Evolutionary conservation across 2,329 filamentous ascomycete species (phyloP).

Genomic region (Chrysoporthe puriensis): DNA sequence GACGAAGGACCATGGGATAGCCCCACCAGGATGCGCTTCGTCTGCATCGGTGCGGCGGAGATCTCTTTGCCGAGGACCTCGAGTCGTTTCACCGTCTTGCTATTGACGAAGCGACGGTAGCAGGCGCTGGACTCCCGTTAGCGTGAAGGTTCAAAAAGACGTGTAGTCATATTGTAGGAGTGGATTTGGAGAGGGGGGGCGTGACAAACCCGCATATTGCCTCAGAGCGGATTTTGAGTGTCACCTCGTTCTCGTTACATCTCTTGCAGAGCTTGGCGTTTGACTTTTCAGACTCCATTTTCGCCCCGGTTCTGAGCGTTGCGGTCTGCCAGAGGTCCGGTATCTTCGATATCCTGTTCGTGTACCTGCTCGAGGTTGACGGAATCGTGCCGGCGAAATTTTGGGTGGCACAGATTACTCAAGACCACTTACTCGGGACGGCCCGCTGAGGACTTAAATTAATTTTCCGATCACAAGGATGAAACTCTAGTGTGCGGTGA

Average conservation of each 20-base stretch:
- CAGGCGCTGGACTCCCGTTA: conserved; percentile 59
- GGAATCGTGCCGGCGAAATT: not conserved
- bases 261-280: conserved; percentile 52
- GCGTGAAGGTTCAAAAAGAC: not conserved
- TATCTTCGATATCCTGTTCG: not conserved
- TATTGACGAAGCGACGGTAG: conserved; percentile 75
- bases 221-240: conserved; percentile 60
- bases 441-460: not conserved
- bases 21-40: conserved; percentile 68
- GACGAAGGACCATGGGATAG: conserved; percentile 86
- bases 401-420: conserved; percentile 1
- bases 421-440: not conserved
- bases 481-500: not conserved
- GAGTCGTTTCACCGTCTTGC: conserved; percentile 78
- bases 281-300: conserved; percentile 28
- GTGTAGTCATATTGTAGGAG: not conserved
- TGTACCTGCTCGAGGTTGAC: not conserved
- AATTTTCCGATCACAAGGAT: not conserved
- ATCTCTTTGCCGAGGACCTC: conserved; percentile 55
- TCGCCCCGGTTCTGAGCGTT: not conserved
- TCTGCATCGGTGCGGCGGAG: conserved; percentile 41
- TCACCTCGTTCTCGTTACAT: conserved; percentile 55
- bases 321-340: not conserved
- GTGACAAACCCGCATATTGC: conserved; percentile 60
- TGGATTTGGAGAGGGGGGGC: not conserved